Conservation (phyloP, 768 basidiomycete species). For the Lactifluus echinatus region DNA sequence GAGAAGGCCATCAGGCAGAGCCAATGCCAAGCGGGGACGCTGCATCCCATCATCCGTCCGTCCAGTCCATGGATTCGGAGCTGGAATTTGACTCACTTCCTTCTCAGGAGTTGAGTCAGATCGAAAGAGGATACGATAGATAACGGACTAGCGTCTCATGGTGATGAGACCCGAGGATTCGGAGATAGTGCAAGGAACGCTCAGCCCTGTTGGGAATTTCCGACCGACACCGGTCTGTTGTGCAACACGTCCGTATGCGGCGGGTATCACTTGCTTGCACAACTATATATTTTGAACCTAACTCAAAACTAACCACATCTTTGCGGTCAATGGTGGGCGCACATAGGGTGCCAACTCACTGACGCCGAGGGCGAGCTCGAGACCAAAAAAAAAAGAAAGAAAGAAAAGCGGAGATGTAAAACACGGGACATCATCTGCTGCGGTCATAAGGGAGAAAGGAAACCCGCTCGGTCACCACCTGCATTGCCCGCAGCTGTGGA, state of each 20-base stretch:
- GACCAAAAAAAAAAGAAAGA: background rate
- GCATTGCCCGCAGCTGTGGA: conserved; percentile 4
- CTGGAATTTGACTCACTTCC: conserved; percentile 2
- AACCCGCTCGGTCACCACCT: background rate
- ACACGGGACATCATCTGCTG: background rate
- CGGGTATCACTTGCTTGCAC: background rate
- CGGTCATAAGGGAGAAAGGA: background rate
- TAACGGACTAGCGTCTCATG: conserved; percentile 7
- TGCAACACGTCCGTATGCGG: background rate
- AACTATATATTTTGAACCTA: background rate
- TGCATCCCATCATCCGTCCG: conserved; percentile 3
- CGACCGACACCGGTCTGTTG: background rate
- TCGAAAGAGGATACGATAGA: conserved; percentile 8
- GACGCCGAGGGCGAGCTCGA: background rate
- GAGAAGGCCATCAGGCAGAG: background rate
- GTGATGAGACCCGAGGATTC: conserved; percentile 11
- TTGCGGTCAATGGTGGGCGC: background rate
- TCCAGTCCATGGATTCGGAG: conserved; percentile 11
- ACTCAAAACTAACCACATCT: background rate
- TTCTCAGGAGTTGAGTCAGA: conserved; percentile 17
- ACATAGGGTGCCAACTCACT: background rate
- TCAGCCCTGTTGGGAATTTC: background rate
- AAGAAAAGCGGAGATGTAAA: background rate
- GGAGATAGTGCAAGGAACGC: conserved; percentile 4
- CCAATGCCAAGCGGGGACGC: background rate